Evolutionary conservation across 139 green algal species (phyloP).

Genomic region (Picocystis salinarum): DNA sequence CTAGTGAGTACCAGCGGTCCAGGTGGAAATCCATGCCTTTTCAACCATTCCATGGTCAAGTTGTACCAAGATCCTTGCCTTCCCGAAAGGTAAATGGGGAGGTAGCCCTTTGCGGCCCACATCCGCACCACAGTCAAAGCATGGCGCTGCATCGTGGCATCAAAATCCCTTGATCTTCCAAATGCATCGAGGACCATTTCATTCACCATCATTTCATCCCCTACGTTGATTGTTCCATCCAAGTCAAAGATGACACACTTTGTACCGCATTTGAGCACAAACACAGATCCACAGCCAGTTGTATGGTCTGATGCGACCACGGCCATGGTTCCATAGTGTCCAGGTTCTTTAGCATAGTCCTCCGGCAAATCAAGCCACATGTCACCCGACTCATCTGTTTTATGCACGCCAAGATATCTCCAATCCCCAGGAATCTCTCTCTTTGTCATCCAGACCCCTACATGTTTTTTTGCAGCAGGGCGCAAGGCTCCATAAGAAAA

Average conservation of each 20-base stretch:
- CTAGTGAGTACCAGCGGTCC: conserved; percentile 17
- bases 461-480: too few species aligned
- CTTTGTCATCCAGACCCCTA: too few species aligned
- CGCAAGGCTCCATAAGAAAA: too few species aligned
- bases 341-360: too few species aligned
- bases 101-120: conserved; percentile 26
- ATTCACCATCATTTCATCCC: conserved; percentile 17
- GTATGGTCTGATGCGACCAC: not conserved
- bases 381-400: too few species aligned
- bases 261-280: conserved; percentile 16
- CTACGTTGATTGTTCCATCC: conserved; percentile 14
- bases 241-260: conserved; percentile 21
- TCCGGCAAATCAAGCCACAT: too few species aligned
- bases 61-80: conserved; percentile 17
- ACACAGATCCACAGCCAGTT: conserved; percentile 7
- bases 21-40: conserved; percentile 13
- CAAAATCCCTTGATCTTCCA: conserved; percentile 4
- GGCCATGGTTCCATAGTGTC: not conserved
- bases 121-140: conserved; percentile 9
- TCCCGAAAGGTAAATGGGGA: conserved; percentile 13
- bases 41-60: conserved; percentile 13
- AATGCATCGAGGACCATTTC: conserved; percentile 15
- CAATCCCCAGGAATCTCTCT: too few species aligned
- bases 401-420: too few species aligned
- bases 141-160: not conserved